A percentile compares a stretch with the other conserved stretches of the same genome.
Evolutionary conservation across 805 yeast genomes (phyloP).

Genomic region (Starmerella apicola): DNA sequence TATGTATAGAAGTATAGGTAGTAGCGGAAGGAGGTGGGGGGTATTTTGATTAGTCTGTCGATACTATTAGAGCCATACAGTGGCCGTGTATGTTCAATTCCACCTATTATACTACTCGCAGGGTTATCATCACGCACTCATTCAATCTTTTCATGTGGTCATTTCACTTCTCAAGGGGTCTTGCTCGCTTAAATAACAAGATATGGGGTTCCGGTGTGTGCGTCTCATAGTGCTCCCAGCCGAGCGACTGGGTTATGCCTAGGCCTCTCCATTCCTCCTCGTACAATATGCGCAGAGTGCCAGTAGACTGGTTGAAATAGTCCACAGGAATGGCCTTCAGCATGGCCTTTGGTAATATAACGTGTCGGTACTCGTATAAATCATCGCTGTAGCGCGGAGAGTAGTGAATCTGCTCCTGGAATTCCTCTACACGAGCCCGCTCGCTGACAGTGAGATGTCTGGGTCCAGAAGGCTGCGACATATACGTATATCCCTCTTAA

Average conservation of each 20-base stretch:
- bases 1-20: no score
- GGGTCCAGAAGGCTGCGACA: slow-evolving; percentile 9
- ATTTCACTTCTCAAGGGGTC: slow-evolving; percentile 13
- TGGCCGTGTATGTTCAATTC: no score
- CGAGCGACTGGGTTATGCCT: slow-evolving; percentile 92
- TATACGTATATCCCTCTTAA: no score
- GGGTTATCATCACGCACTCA: no score
- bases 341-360: slow-evolving; percentile 92
- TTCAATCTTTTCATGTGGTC: no score
- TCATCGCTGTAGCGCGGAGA: slow-evolving; percentile 86
- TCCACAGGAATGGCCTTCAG: slow-evolving; percentile 86
- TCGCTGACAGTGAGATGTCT: slow-evolving; percentile 75
- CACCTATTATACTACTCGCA: no score
- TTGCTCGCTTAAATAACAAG: slow-evolving; percentile 51
- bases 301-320: slow-evolving; percentile 85
- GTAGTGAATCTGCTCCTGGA: slow-evolving; percentile 87
- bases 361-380: slow-evolving; percentile 87
- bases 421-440: slow-evolving; percentile 74
- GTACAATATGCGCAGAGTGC: slow-evolving; percentile 74
- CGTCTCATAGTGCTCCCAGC: slow-evolving; percentile 97
- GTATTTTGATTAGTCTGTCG: no score
- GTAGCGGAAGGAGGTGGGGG: no score
- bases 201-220: slow-evolving; percentile 99
- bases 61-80: no score
- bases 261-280: slow-evolving; percentile 99